Base-by-base conservation (phyloP, 2,329 filamentous ascomycete species). In the Alternaria brassicae region DNA sequence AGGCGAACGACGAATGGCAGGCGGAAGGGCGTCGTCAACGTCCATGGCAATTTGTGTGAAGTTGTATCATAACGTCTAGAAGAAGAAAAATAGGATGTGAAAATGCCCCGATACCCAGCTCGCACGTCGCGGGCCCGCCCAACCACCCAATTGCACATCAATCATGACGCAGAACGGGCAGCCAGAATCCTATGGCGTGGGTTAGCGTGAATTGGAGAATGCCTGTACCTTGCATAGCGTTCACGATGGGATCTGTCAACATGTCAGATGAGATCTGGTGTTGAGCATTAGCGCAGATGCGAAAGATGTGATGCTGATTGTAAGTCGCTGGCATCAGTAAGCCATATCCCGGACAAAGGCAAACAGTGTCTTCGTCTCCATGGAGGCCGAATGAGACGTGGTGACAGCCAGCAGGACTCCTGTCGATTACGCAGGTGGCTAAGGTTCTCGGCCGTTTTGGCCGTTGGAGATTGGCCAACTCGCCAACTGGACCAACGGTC, bases 1-100 rank as follows among this genome's bases (percentile, higher is more conserved):
- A 15, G 66, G 64, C 4, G 67, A 70, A 37, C 64, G 69, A 25
- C 66, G 68, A 39, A 70, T 66, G 32, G 60, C 57, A 8, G 60
- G 62, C 28, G 62, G 61, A 23, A 65, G 36, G n/a, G 58, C 58
- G 13, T 65, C 59, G 44, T 63, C 63, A 53, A 61, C 21, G 44
- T 65, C 56, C 68, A 70, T 70, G 23, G 53, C 59, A 50, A 55
- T 39, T 53, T 58, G 47, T 44, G 58, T 48, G 37, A 48, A 30
- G 50, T 51, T 58, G 53, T 56, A 44, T 34, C 25, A 45, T 45
- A 27, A 27, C 28, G 27, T 49, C 25, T 50, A 37, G 10, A 54
- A 51, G 49, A 58, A 58, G 37, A 30, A 48, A 58, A 47, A 32
- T 40, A 4, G 15, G 23, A 45, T 28, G 47, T 47, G 40, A 55